Evolutionary conservation across 1,139 yeast species (phyloP).

Genomic region (Hansenula lynferdii): DNA sequence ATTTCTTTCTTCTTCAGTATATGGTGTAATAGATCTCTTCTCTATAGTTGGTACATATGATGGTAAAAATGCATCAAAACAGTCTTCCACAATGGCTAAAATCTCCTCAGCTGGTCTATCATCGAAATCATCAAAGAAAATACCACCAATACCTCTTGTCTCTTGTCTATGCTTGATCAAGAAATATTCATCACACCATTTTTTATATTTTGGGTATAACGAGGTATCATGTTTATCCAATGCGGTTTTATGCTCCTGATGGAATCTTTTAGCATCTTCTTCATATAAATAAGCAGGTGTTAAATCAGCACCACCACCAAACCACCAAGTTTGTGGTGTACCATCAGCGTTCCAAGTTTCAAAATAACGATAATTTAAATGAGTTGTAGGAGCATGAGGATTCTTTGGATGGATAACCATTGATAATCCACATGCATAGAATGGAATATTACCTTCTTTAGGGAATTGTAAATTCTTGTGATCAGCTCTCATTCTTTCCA

Average conservation of each 20-base stretch:
- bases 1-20: slow-evolving; percentile 72
- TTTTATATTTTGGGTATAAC: slow-evolving; percentile 79
- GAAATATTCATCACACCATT: slow-evolving; percentile 96
- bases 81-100: slow-evolving; percentile 66
- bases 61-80: slow-evolving; percentile 86
- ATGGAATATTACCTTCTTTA: slow-evolving; percentile 59
- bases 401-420: slow-evolving; percentile 91
- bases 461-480: slow-evolving; percentile 64
- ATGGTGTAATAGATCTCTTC: slow-evolving; percentile 67
- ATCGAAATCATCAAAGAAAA: slow-evolving; percentile 90
- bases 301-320: slow-evolving; percentile 97
- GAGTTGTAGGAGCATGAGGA: slow-evolving; percentile 97
- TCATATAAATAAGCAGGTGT: slow-evolving; percentile 94
- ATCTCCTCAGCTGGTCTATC: slow-evolving; percentile 67
- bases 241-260: slow-evolving; percentile 72
- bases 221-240: slow-evolving; percentile 69
- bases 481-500: slow-evolving; percentile 81
- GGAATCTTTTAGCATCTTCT: slow-evolving; percentile 85
- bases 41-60: slow-evolving; percentile 73
- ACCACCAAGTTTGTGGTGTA: slow-evolving; percentile 94
- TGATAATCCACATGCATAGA: slow-evolving; percentile 93
- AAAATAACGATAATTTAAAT: slow-evolving; percentile 89
- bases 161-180: slow-evolving; percentile 83
- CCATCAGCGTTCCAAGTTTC: slow-evolving; percentile 87
- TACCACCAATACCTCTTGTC: slow-evolving; percentile 93